Evolutionary conservation across 768 basidiomycete genomes (phyloP), one percentile per base, ranked within the genome.

Genomic region (Symmetrospora coprosmae): DNA sequence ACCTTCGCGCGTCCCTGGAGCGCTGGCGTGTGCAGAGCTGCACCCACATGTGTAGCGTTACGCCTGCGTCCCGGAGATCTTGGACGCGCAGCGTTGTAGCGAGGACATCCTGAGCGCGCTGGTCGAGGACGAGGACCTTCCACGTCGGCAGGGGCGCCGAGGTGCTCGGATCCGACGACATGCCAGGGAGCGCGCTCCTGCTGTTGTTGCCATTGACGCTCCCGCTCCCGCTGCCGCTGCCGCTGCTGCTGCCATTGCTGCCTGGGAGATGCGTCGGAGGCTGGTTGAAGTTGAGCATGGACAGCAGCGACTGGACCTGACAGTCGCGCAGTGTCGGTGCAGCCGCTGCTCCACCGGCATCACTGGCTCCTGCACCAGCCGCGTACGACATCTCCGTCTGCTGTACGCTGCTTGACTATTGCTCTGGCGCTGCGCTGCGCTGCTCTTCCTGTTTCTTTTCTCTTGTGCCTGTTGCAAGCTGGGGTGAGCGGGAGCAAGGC

Each of bases 81-180:
- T 96, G 91, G 6, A 99, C 94, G 53, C 91, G 82, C 65, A 99
- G 75, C 19, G 89, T 85, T 1, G 92, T 97, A 16, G 94, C 94
- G 35, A 99, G 78, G 21, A 97, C 83, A 71, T 97, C 94, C 72
- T 97, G 94, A 23, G 89, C 92, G 67, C 85, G 80, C 69, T 94
- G 88, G 72, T 99, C 94, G 55, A 99, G 76, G 1, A 99, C 84
- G 9, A 99, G 76, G 14, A 97, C 83, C 73, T 99, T 99, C 92
- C 94, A 99, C 4, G 94, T 82, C 4, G 88, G 82, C 30, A 88
- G 86, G 1, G 46, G 51, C 1, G 69, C 63, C 2, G 68, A 65
- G 17, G 67, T 28, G 11, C 68, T 40, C 2, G 58, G 50, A 25
- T 65, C 61, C 23, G 65, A 41, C 11, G 55, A 31, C 55, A 58